Evolutionary conservation across 306 rosid genomes (phyloP).

Genomic region (Morella rubra): DNA sequence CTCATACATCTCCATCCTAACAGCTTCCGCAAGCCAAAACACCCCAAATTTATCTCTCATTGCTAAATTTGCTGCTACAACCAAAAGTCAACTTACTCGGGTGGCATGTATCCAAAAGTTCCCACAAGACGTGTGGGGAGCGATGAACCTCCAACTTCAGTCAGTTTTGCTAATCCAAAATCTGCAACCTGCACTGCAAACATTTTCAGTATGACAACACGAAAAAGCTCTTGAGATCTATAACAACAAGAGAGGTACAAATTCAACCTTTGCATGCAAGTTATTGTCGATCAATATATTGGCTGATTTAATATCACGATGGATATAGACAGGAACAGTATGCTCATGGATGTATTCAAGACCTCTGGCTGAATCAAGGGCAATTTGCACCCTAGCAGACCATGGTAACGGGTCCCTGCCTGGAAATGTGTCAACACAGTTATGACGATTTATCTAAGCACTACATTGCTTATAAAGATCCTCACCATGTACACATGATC

Average conservation of each 20-base stretch:
- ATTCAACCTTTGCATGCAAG: slow-evolving; percentile 76
- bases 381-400: slow-evolving; percentile 89
- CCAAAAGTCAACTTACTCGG: slow-evolving; percentile 57
- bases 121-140: slow-evolving; percentile 85
- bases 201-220: slow-evolving; percentile 14
- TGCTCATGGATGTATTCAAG: slow-evolving; percentile 98
- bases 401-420: slow-evolving; percentile 81
- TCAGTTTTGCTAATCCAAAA: slow-evolving; percentile 86
- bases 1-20: slow-evolving; percentile 1
- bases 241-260: slow-evolving; percentile 3
- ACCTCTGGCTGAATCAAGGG: slow-evolving; percentile 96
- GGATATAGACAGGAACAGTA: slow-evolving; percentile 94
- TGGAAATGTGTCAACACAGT: slow-evolving; percentile 28
- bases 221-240: slow-evolving; percentile 20
- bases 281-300: slow-evolving; percentile 86
- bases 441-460: slow-evolving; percentile 15
- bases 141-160: slow-evolving; percentile 84
- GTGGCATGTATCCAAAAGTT: slow-evolving; percentile 96
- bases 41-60: slow-evolving; percentile 13
- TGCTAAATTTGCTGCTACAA: slow-evolving; percentile 5
- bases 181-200: slow-evolving; percentile 76
- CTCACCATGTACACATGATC: slow-evolving; percentile 14
- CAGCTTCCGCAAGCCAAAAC: background rate
- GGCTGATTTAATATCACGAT: slow-evolving; percentile 95
- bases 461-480: slow-evolving; percentile 6